A percentile compares a stretch with the other conserved stretches of the same genome.
These are phyloP conservation scores for Rosa lucieae DNA, from an alignment of 306 rosid species.

Conservation along the genomic window DNA sequence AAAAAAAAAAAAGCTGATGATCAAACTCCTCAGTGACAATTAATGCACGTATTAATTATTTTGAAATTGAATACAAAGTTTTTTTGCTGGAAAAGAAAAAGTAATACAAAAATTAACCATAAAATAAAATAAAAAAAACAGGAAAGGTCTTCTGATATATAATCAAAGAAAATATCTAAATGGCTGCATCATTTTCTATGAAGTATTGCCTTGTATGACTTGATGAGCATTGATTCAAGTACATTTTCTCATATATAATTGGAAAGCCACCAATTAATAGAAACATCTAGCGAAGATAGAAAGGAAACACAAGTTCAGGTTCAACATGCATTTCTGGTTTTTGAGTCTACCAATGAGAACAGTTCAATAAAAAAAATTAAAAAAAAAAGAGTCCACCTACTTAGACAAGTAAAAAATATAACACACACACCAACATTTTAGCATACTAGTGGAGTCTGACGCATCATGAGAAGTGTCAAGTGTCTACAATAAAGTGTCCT, in stretches of 20 bases:
- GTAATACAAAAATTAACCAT: no score
- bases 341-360: neutral
- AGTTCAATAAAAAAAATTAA: neutral
- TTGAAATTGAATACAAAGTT: neutral
- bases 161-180: no score
- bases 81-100: no score
- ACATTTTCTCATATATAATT: neutral
- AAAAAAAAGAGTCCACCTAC: neutral
- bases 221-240: neutral
- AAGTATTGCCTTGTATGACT: neutral
- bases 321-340: neutral
- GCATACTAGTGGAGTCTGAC: no score
- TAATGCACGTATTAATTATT: neutral
- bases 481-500: no score
- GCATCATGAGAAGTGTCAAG: no score
- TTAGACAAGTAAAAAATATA: no score
- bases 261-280: neutral
- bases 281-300: neutral
- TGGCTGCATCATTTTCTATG: no score
- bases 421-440: no score
- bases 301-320: neutral
- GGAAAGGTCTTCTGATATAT: no score
- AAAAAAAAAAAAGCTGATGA: no score
- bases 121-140: no score
- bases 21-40: neutral